Percentiles rank a stretch among this genome's conserved stretches.
Evolutionary conservation across 2,329 filamentous ascomycete species (phyloP).

Genomic region (Lecanicillium sp.): DNA sequence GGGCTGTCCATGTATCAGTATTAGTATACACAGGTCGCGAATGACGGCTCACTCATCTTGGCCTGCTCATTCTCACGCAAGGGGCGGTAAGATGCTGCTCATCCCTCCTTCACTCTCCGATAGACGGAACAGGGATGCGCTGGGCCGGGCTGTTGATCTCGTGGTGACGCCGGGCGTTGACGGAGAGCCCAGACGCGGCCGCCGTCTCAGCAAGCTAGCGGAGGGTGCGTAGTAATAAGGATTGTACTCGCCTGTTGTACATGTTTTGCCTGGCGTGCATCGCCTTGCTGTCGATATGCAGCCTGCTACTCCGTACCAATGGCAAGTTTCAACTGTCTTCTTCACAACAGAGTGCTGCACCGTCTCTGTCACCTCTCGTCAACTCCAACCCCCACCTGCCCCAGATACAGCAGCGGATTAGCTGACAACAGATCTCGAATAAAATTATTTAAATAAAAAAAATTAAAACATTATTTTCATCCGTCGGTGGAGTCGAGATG

Average conservation of each 20-base stretch:
- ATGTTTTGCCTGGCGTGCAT: too few relatives aligned
- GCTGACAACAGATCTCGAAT: conserved; percentile 1
- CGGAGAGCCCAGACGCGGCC: too few relatives aligned
- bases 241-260: too few relatives aligned
- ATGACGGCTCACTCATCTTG: not conserved
- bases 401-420: not conserved
- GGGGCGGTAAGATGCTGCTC: not conserved
- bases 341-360: not conserved
- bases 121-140: not conserved
- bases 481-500: too few relatives aligned
- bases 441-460: not conserved
- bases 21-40: not conserved
- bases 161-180: conserved; percentile 7
- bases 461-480: not conserved
- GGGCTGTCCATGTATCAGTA: not conserved
- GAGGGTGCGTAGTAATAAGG: too few relatives aligned
- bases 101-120: not conserved
- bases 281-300: too few relatives aligned
- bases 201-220: conserved; percentile 4
- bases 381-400: conserved; percentile 3
- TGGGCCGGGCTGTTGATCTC: not conserved
- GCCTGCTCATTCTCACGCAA: not conserved
- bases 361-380: not conserved
- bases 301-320: too few relatives aligned
- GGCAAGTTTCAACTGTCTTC: too few relatives aligned